Evolutionary conservation across 2,329 filamentous ascomycete genomes (phyloP).

Genomic region (Ophiostoma sp.): DNA sequence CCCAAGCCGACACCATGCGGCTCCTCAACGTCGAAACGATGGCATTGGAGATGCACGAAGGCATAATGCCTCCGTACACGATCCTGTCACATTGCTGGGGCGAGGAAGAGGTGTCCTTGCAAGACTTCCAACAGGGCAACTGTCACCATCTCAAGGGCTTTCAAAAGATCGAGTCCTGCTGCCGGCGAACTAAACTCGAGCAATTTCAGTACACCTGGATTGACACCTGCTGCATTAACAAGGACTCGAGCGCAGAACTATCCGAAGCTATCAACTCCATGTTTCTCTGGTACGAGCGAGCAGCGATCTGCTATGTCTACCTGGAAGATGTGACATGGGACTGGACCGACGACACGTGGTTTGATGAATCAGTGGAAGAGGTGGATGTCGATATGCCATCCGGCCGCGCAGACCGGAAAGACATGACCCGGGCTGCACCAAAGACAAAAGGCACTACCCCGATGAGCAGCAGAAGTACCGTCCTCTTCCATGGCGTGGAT

Average conservation of each 20-base stretch:
- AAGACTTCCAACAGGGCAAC: neutral
- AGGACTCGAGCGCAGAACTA: neutral
- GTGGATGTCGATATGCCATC: neutral
- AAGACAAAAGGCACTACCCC: neutral
- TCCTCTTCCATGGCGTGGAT: too few species aligned
- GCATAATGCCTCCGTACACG: neutral
- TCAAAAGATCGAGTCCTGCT: neutral
- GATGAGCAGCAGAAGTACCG: too few species aligned
- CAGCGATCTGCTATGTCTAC: neutral
- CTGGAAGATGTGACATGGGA: neutral
- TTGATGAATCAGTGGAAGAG: neutral
- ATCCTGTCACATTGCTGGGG: neutral
- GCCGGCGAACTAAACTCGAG: neutral
- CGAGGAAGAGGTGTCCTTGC: neutral
- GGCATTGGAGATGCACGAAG: neutral
- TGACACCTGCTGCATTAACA: neutral
- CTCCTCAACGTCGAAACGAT: neutral
- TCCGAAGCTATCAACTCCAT: neutral
- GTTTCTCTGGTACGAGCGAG: neutral
- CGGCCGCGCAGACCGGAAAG: too few species aligned
- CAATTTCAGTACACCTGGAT: neutral
- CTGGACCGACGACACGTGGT: neutral
- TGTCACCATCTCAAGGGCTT: neutral
- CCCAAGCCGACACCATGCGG: neutral
- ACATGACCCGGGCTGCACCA: neutral